Percentiles rank a stretch among this genome's conserved stretches.
phyloP scores from a whole-genome alignment of 768 basidiomycete species.

The Tulasnella sp. region DNA sequence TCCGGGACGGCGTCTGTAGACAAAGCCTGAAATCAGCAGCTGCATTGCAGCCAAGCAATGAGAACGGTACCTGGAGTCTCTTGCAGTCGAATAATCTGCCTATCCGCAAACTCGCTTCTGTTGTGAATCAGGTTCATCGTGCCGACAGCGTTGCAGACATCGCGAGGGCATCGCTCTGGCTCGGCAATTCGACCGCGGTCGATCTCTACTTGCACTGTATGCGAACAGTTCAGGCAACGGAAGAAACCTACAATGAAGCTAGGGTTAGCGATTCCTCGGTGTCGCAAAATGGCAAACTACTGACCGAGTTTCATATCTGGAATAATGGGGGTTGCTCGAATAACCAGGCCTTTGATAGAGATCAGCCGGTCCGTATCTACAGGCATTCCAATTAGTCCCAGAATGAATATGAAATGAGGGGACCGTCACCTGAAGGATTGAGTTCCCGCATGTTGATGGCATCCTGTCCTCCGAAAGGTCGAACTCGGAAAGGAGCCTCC shows the following conservation, averaged over 20 bases:
- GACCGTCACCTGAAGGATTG: conserved; percentile 71
- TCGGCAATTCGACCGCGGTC: conserved; percentile 97
- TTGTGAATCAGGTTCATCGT: conserved; percentile 96
- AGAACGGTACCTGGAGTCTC: conserved; percentile 62
- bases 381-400: background rate
- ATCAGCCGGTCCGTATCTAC: conserved; percentile 97
- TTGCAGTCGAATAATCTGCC: conserved; percentile 91
- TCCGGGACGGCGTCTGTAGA: conserved; percentile 80
- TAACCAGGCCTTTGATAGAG: conserved; percentile 92
- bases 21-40: background rate
- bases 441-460: conserved; percentile 86
- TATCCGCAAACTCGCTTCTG: conserved; percentile 90
- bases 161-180: conserved; percentile 83
- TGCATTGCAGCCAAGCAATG: background rate
- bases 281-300: conserved; percentile 17
- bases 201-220: conserved; percentile 95
- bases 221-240: conserved; percentile 89
- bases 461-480: conserved; percentile 76
- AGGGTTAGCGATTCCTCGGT: background rate
- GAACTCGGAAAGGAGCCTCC: conserved; percentile 38
- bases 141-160: conserved; percentile 79
- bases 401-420: background rate
- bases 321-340: conserved; percentile 93
- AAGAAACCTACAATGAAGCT: conserved; percentile 70
- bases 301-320: conserved; percentile 87